phyloP scores from a whole-genome alignment of 129 eudicot genomes.

The Flaveria trinervia region DNA sequence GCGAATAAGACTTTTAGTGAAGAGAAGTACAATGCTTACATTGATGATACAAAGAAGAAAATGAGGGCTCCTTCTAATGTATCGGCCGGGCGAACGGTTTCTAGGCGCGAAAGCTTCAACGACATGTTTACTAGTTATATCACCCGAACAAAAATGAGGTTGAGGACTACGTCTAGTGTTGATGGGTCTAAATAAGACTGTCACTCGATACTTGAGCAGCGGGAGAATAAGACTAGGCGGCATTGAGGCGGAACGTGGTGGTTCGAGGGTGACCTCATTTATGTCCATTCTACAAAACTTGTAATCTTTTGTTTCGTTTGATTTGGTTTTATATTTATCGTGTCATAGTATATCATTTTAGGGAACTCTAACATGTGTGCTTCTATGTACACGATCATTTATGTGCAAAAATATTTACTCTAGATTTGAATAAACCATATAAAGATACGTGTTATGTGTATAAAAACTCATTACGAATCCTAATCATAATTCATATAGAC shows the following conservation, averaged over 20 bases:
- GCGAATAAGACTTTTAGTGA: slow-evolving; percentile 33
- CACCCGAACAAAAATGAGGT: slow-evolving; percentile 50
- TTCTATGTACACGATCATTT: neutral
- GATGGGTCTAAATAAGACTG: slow-evolving; percentile 12
- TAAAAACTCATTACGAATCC: no score
- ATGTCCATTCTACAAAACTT: neutral
- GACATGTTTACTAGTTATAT: slow-evolving; percentile 62
- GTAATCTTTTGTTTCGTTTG: neutral
- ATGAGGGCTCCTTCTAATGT: slow-evolving; percentile 47
- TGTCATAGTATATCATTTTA: neutral
- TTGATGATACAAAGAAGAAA: slow-evolving; percentile 47
- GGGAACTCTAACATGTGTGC: neutral
- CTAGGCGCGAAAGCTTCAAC: slow-evolving; percentile 66
- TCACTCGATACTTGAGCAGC: neutral
- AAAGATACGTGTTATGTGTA: no score
- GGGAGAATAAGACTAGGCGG: slow-evolving; percentile 12
- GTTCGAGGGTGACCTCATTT: neutral
- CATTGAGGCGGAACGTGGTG: neutral
- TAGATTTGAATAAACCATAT: no score
- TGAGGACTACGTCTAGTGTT: slow-evolving; percentile 41
- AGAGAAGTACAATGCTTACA: slow-evolving; percentile 43
- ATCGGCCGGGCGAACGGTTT: slow-evolving; percentile 25
- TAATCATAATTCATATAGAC: no score
- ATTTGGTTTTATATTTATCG: neutral
- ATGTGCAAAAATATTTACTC: no score